These are phyloP conservation scores for Mayamaea pseudoterrestris DNA, from an alignment of 108 stramenopile genomes.

Conservation along the genomic window DNA sequence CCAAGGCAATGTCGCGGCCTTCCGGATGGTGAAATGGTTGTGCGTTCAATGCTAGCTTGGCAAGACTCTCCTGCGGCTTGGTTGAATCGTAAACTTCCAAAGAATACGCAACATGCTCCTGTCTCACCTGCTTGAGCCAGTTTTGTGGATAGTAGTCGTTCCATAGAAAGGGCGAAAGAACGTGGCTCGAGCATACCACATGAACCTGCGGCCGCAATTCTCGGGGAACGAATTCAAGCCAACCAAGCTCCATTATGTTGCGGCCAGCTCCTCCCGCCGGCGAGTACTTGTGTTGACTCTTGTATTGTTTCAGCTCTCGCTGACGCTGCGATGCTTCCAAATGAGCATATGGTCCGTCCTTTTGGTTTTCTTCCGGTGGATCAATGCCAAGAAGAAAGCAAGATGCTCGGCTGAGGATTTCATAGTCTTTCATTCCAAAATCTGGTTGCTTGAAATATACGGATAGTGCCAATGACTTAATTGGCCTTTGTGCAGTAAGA, in stretches of 20 bases:
- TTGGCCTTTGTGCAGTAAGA: slow-evolving; percentile 1
- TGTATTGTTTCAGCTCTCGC: slow-evolving; percentile 26
- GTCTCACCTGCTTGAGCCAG: slow-evolving; percentile 48
- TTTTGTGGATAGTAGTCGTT: slow-evolving; percentile 76
- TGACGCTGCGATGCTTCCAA: slow-evolving; percentile 25
- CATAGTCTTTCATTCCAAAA: slow-evolving; percentile 77
- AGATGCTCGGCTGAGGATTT: slow-evolving; percentile 66
- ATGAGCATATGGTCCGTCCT: slow-evolving; percentile 23
- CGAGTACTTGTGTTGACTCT: slow-evolving; percentile 38
- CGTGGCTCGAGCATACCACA: slow-evolving; percentile 66
- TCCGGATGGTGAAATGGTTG: slow-evolving; percentile 73
- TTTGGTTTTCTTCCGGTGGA: slow-evolving; percentile 14
- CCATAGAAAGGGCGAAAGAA: slow-evolving; percentile 71
- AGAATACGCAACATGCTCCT: slow-evolving; percentile 49
- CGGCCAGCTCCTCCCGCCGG: slow-evolving; percentile 49
- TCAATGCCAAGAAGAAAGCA: slow-evolving; percentile 70
- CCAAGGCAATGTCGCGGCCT: slow-evolving; percentile 59
- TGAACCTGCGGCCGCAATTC: slow-evolving; percentile 62
- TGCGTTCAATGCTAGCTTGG: slow-evolving; percentile 64
- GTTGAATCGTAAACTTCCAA: slow-evolving; percentile 33
- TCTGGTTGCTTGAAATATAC: slow-evolving; percentile 74
- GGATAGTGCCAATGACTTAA: slow-evolving; percentile 62
- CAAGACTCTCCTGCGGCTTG: slow-evolving; percentile 29
- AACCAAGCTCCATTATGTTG: slow-evolving; percentile 43
- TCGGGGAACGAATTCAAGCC: slow-evolving; percentile 70